Evolutionary conservation across 2,329 filamentous ascomycete genomes (phyloP).

Genomic region (Pseudodiploospora longispora): DNA sequence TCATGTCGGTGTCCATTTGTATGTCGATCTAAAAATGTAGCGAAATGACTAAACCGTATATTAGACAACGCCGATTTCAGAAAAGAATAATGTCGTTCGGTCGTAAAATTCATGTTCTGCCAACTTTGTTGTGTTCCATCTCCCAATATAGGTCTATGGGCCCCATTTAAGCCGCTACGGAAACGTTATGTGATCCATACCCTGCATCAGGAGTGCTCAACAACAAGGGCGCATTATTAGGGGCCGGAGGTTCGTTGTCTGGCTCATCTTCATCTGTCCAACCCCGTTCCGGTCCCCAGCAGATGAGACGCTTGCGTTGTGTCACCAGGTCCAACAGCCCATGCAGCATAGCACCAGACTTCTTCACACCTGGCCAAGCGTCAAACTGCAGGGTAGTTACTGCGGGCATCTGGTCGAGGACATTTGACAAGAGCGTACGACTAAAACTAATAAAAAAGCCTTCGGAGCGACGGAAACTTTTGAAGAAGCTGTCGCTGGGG

Average conservation of each 20-base stretch:
- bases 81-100: too few relatives aligned
- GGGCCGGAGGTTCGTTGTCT: conserved; percentile 3
- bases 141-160: not conserved
- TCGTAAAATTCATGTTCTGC: too few relatives aligned
- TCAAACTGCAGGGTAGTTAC: conserved; percentile 60
- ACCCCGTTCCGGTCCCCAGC: conserved; percentile 59
- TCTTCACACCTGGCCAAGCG: conserved; percentile 57
- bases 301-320: conserved; percentile 42
- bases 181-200: conserved; percentile 7
- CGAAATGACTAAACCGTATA: too few relatives aligned
- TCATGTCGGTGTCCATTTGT: too few relatives aligned
- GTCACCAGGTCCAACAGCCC: conserved; percentile 47
- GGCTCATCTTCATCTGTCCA: conserved; percentile 50
- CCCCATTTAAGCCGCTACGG: conserved; percentile 10
- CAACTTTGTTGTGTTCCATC: not conserved
- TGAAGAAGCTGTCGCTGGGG: conserved; percentile 58
- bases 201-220: not conserved
- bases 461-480: conserved; percentile 56
- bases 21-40: too few relatives aligned
- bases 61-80: too few relatives aligned
- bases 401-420: conserved; percentile 50
- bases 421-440: conserved; percentile 43
- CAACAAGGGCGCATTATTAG: not conserved
- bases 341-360: conserved; percentile 55
- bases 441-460: conserved; percentile 66